Evolutionary conservation across 768 basidiomycete genomes (phyloP), one percentile per base, ranked within the genome.

Genomic region (Termitomyces sp.): DNA sequence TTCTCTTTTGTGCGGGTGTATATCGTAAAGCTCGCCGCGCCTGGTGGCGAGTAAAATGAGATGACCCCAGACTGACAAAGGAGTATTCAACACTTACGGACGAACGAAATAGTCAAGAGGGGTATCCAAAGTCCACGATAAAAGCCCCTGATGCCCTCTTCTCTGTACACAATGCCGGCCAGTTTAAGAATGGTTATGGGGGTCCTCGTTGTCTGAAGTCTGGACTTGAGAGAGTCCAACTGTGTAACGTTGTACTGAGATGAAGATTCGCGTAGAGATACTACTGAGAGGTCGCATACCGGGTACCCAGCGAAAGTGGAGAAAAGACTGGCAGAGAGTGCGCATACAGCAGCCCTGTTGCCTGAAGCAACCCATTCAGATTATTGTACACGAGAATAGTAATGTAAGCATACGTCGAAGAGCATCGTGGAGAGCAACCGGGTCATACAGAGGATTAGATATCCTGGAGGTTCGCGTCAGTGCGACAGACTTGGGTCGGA

Each of bases 261-360:
- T 39, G 54, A 39, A 49, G 34, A 50, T 18, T 24, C 13, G n/a
- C 16, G 18, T n/a, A 26, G 12, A 22, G 48, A 26, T 22, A 36
- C 29, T 7, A 13, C 10, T 58, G 24, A 18, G 15, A 41, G 51
- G 52, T 4, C 18, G 83, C 77, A 60, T 60, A 79, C 92, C 56
- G 93, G 93, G 72, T 94, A 96, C 51, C 94, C 94, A 56, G 90
- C 89, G 66, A 96, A 84, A 15, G 95, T 97, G 48, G 94, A 94
- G 62, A 94, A 82, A 71, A 94, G 90, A 65, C 92, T 94, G 51
- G 94, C 94, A 42, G 91, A 86, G 59, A 95, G 85, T 36, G 94
- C 94, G 66, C 90, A 93, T 39, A 90, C 91, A 66, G 93, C 88
- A 52, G 92, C 85, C 74, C 92, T 92, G 77, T 94, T 86, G 61